Evolutionary conservation across 2,329 filamentous ascomycete genomes (phyloP).

Genomic region (Leptodontidium sp.): DNA sequence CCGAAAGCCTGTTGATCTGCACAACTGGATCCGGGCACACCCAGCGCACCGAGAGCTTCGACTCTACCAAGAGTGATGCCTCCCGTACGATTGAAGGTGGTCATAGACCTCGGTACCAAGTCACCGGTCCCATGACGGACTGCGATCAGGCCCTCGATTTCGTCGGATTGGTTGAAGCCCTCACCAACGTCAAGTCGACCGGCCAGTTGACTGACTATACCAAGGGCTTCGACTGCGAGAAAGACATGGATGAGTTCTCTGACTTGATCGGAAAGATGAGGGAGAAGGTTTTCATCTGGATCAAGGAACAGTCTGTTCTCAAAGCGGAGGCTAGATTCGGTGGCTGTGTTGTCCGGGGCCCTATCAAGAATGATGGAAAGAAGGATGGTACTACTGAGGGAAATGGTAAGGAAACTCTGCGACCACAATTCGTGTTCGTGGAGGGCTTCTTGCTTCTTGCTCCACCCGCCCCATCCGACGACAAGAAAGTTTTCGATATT

Average conservation of each 20-base stretch:
- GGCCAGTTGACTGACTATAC: conserved; percentile 1
- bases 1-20: neutral
- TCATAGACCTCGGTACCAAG: neutral
- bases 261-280: neutral
- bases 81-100: neutral
- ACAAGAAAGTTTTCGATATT: neutral
- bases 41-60: neutral
- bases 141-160: conserved; percentile 37
- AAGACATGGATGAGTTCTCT: neutral
- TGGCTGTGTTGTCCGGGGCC: neutral
- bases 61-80: neutral
- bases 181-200: conserved; percentile 12
- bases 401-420: neutral
- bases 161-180: conserved; percentile 17
- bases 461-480: neutral
- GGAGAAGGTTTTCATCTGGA: neutral
- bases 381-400: neutral
- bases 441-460: conserved; percentile 36
- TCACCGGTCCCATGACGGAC: conserved; percentile 35
- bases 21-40: neutral
- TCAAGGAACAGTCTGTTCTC: conserved; percentile 2
- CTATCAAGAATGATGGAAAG: conserved; percentile 2
- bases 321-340: conserved; percentile 6
- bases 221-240: neutral
- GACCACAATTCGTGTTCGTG: conserved; percentile 29